phyloP scores from a whole-genome alignment of 1,284 basidiomycete species.

The Xanthoconium separans region DNA sequence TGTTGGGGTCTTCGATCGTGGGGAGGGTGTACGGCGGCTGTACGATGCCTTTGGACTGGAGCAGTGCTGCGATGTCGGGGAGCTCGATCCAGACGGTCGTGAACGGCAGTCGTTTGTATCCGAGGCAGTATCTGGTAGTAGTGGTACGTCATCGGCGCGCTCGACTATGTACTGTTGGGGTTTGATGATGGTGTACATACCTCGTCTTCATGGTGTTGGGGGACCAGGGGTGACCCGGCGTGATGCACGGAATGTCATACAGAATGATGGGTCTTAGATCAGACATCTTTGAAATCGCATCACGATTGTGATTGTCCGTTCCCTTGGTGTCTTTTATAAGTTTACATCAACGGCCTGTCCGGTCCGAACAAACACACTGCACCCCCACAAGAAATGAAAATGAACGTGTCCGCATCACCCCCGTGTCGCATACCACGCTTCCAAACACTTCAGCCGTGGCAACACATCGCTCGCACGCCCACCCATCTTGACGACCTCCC shows the following conservation, averaged over 20 bases:
- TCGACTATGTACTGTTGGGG: neutral
- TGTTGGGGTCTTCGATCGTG: conserved; percentile 32
- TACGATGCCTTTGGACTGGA: conserved; percentile 33
- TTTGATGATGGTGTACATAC: conserved; percentile 8
- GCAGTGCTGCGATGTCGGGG: conserved; percentile 36
- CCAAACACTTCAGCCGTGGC: conserved; percentile 27
- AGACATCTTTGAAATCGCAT: too few species aligned
- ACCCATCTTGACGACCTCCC: conserved; percentile 21
- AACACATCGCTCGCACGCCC: conserved; percentile 23
- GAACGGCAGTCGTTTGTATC: conserved; percentile 43
- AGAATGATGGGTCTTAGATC: conserved; percentile 22
- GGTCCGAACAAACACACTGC: too few species aligned
- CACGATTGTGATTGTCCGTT: too few species aligned
- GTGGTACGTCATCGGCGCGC: too few species aligned
- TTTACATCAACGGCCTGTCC: too few species aligned
- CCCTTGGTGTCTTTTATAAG: too few species aligned
- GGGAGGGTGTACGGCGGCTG: conserved; percentile 38
- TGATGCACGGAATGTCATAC: conserved; percentile 25
- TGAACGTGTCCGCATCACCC: neutral
- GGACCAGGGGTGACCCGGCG: conserved; percentile 23
- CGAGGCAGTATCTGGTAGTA: conserved; percentile 37
- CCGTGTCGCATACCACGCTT: conserved; percentile 12
- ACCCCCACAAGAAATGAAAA: too few species aligned
- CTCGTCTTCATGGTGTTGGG: conserved; percentile 33
- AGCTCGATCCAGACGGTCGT: conserved; percentile 41